phyloP scores from a whole-genome alignment of 1,284 basidiomycete species.

The Cryptococcus maquisensis region DNA sequence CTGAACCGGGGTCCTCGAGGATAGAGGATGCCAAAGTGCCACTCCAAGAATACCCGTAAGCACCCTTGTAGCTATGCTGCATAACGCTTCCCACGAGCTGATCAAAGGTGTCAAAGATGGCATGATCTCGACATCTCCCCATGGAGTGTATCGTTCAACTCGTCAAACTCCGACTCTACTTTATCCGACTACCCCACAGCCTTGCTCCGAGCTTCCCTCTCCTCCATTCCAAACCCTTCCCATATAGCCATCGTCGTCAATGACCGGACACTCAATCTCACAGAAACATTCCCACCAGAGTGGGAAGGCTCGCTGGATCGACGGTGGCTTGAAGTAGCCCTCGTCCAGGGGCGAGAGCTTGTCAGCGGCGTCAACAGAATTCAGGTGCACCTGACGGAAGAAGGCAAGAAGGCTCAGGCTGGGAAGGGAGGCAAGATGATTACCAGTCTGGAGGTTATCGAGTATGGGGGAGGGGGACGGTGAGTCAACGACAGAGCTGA shows the following conservation, averaged over 20 bases:
- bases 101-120: slow-evolving; percentile 25
- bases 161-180: slow-evolving; percentile 45
- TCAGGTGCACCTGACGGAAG: slow-evolving; percentile 57
- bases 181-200: slow-evolving; percentile 56
- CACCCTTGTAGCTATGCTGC: not conserved
- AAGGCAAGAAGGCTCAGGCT: slow-evolving; percentile 52
- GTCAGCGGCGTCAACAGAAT: slow-evolving; percentile 52
- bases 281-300: slow-evolving; percentile 16
- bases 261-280: slow-evolving; percentile 42
- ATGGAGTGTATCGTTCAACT: slow-evolving; percentile 61
- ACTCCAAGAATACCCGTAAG: slow-evolving; percentile 60
- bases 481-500: slow-evolving; percentile 41
- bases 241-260: slow-evolving; percentile 64
- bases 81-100: not conserved
- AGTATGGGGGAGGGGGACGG: slow-evolving; percentile 66
- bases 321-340: slow-evolving; percentile 41
- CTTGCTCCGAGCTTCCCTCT: slow-evolving; percentile 68
- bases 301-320: slow-evolving; percentile 42
- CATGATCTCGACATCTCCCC: slow-evolving; percentile 58
- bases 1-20: slow-evolving; percentile 48
- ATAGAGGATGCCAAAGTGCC: slow-evolving; percentile 71
- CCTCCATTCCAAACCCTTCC: slow-evolving; percentile 60
- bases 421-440: slow-evolving; percentile 59
- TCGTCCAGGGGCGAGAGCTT: slow-evolving; percentile 12
- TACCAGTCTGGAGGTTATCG: slow-evolving; percentile 69